A percentile compares a stretch with the other conserved stretches of the same genome.
Conservation (phyloP, 75 land plant genomes). For the Pinus taeda region DNA sequence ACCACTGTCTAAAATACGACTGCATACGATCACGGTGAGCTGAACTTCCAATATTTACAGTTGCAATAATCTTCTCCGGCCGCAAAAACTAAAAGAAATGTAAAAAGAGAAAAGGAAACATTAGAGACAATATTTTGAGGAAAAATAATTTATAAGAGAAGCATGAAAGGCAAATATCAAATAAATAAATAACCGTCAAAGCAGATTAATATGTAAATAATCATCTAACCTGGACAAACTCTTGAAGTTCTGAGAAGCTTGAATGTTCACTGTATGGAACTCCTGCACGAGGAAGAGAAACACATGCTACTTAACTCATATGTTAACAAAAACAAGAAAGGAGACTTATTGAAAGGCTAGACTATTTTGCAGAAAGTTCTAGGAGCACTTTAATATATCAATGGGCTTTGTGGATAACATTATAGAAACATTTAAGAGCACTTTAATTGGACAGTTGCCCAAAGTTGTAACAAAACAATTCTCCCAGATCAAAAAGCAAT, state of each 20-base stretch:
- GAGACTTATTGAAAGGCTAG: too few relatives aligned
- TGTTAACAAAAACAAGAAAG: too few relatives aligned
- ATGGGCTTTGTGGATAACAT: too few relatives aligned
- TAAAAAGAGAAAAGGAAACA: background rate
- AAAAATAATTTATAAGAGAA: background rate
- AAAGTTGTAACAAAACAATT: too few relatives aligned
- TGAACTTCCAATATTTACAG: conserved; percentile 69
- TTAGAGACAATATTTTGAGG: background rate
- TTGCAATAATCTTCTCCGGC: conserved; percentile 69
- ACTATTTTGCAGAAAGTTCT: too few relatives aligned
- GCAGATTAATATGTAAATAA: background rate
- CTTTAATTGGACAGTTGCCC: too few relatives aligned
- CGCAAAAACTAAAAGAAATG: conserved; percentile 38
- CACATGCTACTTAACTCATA: too few relatives aligned
- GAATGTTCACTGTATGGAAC: conserved; percentile 89
- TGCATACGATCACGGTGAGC: conserved; percentile 61
- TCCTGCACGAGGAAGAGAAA: conserved; percentile 26
- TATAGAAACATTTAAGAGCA: too few relatives aligned
- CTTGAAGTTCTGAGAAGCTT: conserved; percentile 64
- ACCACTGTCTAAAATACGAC: conserved; percentile 59
- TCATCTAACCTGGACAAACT: conserved; percentile 59
- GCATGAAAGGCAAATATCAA: background rate
- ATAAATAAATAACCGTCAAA: background rate
- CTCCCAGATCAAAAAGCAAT: too few relatives aligned
- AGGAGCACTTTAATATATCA: too few relatives aligned